Evolutionary conservation across 305 asterid species (phyloP), one percentile per base, ranked within the genome.

Genomic region (Salvia sclarea): DNA sequence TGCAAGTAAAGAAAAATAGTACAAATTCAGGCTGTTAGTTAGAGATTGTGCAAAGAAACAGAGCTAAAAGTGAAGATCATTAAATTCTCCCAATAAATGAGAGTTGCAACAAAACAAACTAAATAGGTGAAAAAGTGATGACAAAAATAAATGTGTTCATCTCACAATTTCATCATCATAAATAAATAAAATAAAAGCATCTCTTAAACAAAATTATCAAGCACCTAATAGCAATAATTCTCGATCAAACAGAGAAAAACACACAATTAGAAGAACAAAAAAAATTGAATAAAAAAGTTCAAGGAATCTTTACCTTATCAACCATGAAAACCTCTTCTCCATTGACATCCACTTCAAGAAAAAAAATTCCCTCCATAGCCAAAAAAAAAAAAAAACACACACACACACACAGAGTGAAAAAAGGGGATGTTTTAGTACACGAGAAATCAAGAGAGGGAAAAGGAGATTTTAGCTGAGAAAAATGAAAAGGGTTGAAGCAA

Each of bases 341-440:
- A 83, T 87, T 89, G 69, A 89, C 91, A 80, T 85, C 89, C 78
- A 89, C 88, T 66, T 84, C 88, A 79, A 89, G 92, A 77, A 80
- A 66, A 71, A 70, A 49, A 64, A 70, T 5, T 12, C 37, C 81
- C 72, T 69, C 91, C 96, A 89, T 89, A 24, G 66, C 81, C 47
- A 38, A 52, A 49, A 44, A 22, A 77, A 53, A 38, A 52, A 49
- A 44, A 22, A 77, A 59, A 54, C 14, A 69, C 68, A 72, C 17
- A 79, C 78, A 7, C 18, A 18, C n/a, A 49, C 2, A 49, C 14
- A 18, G 28, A 48, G 55, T 30, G 6, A 31, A 12, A 14, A 37
- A 7, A 38, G 59, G 22, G 68, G 72, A n/a, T n/a, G n/a, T n/a
- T n/a, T n/a, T 37, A 74, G 21, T 78, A 81, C 77, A 75, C 83